phyloP scores from a whole-genome alignment of 768 basidiomycete genomes.

The Flagelloscypha sp. region DNA sequence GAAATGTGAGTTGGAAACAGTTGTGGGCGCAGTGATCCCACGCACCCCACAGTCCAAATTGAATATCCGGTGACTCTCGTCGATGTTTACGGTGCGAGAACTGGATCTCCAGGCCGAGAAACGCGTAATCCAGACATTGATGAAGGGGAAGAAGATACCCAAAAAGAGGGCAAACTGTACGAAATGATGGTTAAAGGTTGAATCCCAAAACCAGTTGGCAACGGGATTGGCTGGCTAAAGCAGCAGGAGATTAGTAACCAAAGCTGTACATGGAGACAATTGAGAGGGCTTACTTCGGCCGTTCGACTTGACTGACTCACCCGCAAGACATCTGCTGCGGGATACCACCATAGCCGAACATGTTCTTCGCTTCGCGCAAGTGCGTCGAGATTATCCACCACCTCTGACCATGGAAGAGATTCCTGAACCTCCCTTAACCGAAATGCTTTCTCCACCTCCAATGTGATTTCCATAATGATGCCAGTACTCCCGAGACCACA shows the following conservation, averaged over 20 bases:
- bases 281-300: slow-evolving; percentile 48
- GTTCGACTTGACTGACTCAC: slow-evolving; percentile 72
- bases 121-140: slow-evolving; percentile 59
- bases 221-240: slow-evolving; percentile 44
- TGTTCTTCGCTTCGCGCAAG: slow-evolving; percentile 68
- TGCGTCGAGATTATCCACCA: slow-evolving; percentile 45
- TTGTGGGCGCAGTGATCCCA: slow-evolving; percentile 8
- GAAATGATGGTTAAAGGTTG: slow-evolving; percentile 69
- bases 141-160: slow-evolving; percentile 50
- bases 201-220: slow-evolving; percentile 61
- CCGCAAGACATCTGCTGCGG: slow-evolving; percentile 63
- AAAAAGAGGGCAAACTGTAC: slow-evolving; percentile 80
- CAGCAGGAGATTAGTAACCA: slow-evolving; percentile 6
- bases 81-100: slow-evolving; percentile 48
- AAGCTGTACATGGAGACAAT: slow-evolving; percentile 8
- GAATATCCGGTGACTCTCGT: slow-evolving; percentile 78
- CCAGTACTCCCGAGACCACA: slow-evolving; percentile 92
- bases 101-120: slow-evolving; percentile 64
- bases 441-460: slow-evolving; percentile 79
- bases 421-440: slow-evolving; percentile 66
- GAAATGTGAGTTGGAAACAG: slow-evolving; percentile 3
- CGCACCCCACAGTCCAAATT: slow-evolving; percentile 89
- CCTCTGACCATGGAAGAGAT: slow-evolving; percentile 54
- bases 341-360: slow-evolving; percentile 95
- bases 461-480: slow-evolving; percentile 67